Evolutionary conservation across 2,329 filamentous ascomycete genomes (phyloP), one percentile per base, ranked within the genome.

Genomic region (Aspergillus sp.): DNA sequence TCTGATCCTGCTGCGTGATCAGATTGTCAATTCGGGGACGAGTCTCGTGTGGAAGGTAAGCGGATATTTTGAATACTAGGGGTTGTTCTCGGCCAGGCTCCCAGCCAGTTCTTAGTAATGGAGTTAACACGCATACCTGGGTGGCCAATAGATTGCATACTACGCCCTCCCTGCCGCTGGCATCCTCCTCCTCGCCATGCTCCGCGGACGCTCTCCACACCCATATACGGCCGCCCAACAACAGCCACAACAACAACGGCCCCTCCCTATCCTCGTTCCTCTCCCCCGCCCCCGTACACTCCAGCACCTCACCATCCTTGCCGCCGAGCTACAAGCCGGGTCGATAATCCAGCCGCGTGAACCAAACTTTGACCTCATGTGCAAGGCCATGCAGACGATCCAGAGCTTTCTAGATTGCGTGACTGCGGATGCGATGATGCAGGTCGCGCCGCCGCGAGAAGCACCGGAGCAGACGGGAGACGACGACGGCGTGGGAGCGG

Each of bases 91-190:
- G n/a, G n/a, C n/a, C n/a, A n/a, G n/a, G n/a, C n/a, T n/a, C n/a
- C n/a, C n/a, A n/a, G n/a, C n/a, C n/a, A n/a, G n/a, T n/a, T n/a
- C n/a, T n/a, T n/a, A n/a, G n/a, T n/a, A n/a, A n/a, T n/a, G n/a
- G n/a, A n/a, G n/a, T n/a, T n/a, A n/a, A n/a, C n/a, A n/a, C n/a
- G n/a, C n/a, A n/a, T n/a, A n/a, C n/a, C n/a, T n/a, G n/a, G n/a
- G n/a, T n/a, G n/a, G n/a, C n/a, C n/a, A n/a, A n/a, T n/a, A 72
- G 70, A 66, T 74, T 6, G 68, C 67, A 13, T 66, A 72, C 34
- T 72, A 73, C 41, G 70, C 70, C 13, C 72, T 73, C 7, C 72
- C 72, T 5, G 71, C 70, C 1, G 71, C 69, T 3, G 72, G 70
- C 17, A 73, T 73, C 0, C 61, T 74, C 22, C 69, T 72, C 9